Evolutionary conservation across 1,284 basidiomycete genomes (phyloP).

Genomic region (Malassezia dermatis): DNA sequence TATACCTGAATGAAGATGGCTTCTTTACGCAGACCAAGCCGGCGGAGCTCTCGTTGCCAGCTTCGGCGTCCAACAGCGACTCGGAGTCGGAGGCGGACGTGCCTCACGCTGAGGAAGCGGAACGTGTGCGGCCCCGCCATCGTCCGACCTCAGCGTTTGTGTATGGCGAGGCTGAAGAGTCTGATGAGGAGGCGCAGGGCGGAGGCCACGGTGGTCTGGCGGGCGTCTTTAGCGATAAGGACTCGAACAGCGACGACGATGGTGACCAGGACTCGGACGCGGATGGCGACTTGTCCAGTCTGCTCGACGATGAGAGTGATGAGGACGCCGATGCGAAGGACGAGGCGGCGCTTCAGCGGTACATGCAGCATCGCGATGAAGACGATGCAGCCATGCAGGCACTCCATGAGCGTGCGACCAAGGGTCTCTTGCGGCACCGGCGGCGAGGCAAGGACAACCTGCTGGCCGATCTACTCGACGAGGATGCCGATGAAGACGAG

Average conservation of each 20-base stretch:
- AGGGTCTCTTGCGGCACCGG: conserved; percentile 27
- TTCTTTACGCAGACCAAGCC: conserved; percentile 45
- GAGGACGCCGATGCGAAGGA: conserved; percentile 38
- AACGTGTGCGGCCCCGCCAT: background rate
- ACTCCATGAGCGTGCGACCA: conserved; percentile 30
- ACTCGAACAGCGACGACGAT: conserved; percentile 12
- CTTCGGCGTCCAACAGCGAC: background rate
- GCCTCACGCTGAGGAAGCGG: background rate
- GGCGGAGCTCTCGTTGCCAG: background rate
- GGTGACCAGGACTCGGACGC: conserved; percentile 34
- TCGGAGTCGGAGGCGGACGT: background rate
- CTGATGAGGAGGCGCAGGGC: conserved; percentile 23
- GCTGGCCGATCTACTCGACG: conserved; percentile 36
- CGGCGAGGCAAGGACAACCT: conserved; percentile 21
- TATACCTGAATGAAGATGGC: conserved; percentile 40
- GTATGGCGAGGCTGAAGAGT: conserved; percentile 45
- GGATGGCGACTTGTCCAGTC: conserved; percentile 32
- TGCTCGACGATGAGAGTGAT: conserved; percentile 39
- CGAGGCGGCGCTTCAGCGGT: conserved; percentile 23
- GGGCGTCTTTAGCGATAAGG: conserved; percentile 34
- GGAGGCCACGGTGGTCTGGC: conserved; percentile 31
- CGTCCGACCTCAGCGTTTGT: conserved; percentile 24
- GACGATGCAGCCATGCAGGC: conserved; percentile 31
- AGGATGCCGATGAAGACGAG: conserved; percentile 41
- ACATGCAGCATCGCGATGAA: conserved; percentile 28